A percentile compares a stretch with the other conserved stretches of the same genome.
These are phyloP conservation scores for Ilex paraguariensis DNA, from an alignment of 305 asterid species.

Conservation along the genomic window DNA sequence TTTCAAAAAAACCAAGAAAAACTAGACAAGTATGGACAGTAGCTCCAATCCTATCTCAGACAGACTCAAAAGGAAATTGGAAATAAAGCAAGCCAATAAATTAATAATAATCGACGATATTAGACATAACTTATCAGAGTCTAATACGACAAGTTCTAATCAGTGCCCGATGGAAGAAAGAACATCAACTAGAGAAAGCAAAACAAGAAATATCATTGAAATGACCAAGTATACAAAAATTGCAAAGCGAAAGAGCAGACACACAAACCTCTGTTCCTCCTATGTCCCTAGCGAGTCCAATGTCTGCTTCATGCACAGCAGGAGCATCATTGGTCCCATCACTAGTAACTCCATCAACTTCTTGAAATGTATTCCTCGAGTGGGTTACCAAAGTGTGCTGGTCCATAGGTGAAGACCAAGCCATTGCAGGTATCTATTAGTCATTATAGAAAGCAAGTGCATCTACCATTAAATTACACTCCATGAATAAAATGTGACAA, in stretches of 20 bases:
- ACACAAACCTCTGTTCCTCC: conserved; percentile 90
- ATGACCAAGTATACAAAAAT: not conserved
- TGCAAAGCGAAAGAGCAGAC: not conserved
- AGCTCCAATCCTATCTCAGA: no score
- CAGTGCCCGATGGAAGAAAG: no score
- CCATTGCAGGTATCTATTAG: conserved; percentile 61
- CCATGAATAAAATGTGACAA: no score
- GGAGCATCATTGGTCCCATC: conserved; percentile 99
- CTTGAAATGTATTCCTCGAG: conserved; percentile 53
- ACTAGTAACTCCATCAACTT: conserved; percentile 95
- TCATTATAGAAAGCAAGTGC: not conserved
- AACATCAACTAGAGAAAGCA: no score
- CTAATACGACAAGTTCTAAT: no score
- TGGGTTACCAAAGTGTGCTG: conserved; percentile 75
- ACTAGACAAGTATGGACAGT: no score
- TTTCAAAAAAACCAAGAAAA: no score
- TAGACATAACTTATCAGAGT: no score
- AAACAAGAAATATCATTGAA: not conserved
- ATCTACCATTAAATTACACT: no score
- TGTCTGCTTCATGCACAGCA: conserved; percentile 94
- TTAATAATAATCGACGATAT: no score
- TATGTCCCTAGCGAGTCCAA: conserved; percentile 97
- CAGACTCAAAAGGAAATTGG: no score
- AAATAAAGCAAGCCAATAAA: no score
- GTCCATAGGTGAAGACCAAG: conserved; percentile 93